These are phyloP conservation scores for Chalaropsis thielavioides DNA, from an alignment of 2,329 filamentous ascomycete genomes.

Conservation along the genomic window DNA sequence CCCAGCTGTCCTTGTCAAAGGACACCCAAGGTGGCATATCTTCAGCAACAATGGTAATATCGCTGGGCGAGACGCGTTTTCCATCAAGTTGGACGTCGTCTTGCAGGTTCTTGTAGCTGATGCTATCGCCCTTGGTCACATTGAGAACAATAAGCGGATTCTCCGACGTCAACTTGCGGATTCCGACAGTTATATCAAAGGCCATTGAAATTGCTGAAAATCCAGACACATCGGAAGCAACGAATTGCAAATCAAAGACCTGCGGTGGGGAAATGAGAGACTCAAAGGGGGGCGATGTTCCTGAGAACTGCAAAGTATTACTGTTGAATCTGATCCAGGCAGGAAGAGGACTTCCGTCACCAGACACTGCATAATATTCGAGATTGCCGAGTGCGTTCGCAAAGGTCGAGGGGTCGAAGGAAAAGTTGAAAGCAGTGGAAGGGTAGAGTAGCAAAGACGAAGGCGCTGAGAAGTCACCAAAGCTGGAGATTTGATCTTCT, in stretches of 20 bases:
- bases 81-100: constrained; percentile 44
- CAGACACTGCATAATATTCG: constrained; percentile 64
- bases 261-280: constrained; percentile 54
- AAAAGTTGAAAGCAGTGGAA: constrained; percentile 37
- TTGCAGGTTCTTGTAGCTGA: constrained; percentile 40
- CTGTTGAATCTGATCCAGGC: constrained; percentile 71
- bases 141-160: constrained; percentile 43
- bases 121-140: constrained; percentile 34
- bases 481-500: constrained; percentile 39
- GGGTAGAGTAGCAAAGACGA: constrained; percentile 43
- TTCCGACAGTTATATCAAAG: constrained; percentile 60
- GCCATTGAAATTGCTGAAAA: constrained; percentile 52
- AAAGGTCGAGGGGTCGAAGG: constrained; percentile 48
- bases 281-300: constrained; percentile 51
- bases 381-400: constrained; percentile 35
- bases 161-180: constrained; percentile 52
- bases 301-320: constrained; percentile 49
- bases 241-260: constrained; percentile 53
- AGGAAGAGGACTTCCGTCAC: constrained; percentile 67
- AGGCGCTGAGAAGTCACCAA: constrained; percentile 47
- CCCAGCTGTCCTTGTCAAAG: constrained; percentile 47
- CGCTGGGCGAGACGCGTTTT: constrained; percentile 31
- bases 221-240: constrained; percentile 67
- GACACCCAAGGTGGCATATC: constrained; percentile 54
- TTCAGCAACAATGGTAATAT: constrained; percentile 38